phyloP scores from a whole-genome alignment of 139 green algal genomes.

The Tetradesmus obliquus region DNA sequence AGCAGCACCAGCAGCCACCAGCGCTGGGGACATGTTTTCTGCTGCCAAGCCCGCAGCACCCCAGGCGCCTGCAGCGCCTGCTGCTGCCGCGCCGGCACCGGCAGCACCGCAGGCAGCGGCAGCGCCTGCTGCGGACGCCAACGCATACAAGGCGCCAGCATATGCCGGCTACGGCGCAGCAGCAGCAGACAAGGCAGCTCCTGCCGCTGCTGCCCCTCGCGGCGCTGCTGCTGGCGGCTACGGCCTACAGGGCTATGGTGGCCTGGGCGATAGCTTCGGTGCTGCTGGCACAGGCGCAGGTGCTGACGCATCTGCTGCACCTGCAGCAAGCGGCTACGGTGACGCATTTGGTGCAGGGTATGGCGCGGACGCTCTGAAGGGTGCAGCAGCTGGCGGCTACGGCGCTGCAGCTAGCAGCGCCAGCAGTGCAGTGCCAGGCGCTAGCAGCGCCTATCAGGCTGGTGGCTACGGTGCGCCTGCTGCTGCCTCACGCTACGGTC shows the following conservation, averaged over 20 bases:
- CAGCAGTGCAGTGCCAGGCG: constrained; percentile 7
- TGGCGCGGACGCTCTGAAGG: constrained; percentile 18
- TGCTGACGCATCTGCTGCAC: background rate
- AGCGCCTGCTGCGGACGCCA: background rate
- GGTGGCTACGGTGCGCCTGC: constrained; percentile 15
- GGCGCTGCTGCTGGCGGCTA: constrained; percentile 12
- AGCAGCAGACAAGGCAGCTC: constrained; percentile 1
- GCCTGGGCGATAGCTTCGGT: background rate
- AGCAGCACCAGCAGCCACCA: constrained; percentile 6
- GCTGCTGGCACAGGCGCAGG: background rate
- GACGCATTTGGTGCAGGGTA: constrained; percentile 37
- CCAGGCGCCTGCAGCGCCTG: constrained; percentile 20
- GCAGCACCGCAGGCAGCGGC: constrained; percentile 16
- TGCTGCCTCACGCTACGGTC: constrained; percentile 16
- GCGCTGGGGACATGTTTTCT: constrained; percentile 29
- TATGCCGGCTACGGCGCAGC: constrained; percentile 28
- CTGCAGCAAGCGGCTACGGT: background rate
- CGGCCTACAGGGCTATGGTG: background rate
- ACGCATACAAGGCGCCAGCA: constrained; percentile 37
- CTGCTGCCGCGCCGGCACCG: background rate
- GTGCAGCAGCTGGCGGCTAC: background rate
- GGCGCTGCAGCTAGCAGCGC: background rate
- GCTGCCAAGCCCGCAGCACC: background rate
- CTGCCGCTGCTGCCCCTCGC: constrained; percentile 1
- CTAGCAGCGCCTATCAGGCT: constrained; percentile 9